Evolutionary conservation across 2,329 filamentous ascomycete genomes (phyloP).

Genomic region (Lasiodiplodia hormozganensis): DNA sequence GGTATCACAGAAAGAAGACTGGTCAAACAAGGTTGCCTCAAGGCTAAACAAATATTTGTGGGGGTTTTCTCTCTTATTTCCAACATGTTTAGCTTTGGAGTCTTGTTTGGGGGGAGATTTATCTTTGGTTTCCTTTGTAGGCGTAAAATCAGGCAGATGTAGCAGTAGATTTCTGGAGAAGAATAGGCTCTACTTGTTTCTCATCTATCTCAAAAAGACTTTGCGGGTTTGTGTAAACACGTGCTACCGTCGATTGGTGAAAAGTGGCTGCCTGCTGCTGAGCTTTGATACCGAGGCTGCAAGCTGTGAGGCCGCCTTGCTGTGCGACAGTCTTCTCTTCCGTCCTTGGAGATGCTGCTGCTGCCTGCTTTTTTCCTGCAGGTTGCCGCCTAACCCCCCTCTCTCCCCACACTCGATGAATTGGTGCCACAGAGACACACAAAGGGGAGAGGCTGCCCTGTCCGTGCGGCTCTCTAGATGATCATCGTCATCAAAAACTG

Average conservation of each 20-base stretch:
- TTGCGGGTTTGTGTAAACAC: not conserved
- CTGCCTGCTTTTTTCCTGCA: no score
- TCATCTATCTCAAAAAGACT: not conserved
- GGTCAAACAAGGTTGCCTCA: constrained; percentile 19
- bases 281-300: not conserved
- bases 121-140: not conserved
- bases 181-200: not conserved
- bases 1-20: constrained; percentile 7
- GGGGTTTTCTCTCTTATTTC: not conserved
- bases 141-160: not conserved
- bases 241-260: not conserved
- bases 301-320: no score
- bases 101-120: not conserved
- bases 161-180: constrained; percentile 19
- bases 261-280: not conserved
- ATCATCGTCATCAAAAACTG: not conserved
- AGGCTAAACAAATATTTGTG: constrained; percentile 11
- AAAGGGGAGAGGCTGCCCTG: not conserved
- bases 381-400: no score
- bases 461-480: constrained; percentile 1
- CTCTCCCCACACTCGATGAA: no score
- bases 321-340: no score
- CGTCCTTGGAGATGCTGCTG: no score
- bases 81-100: not conserved
- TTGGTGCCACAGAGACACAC: no score